Percentiles rank a stretch among this genome's conserved stretches.
Conservation (phyloP, 1,139 yeast genomes). For the Arxiozyma heterogenica region DNA sequence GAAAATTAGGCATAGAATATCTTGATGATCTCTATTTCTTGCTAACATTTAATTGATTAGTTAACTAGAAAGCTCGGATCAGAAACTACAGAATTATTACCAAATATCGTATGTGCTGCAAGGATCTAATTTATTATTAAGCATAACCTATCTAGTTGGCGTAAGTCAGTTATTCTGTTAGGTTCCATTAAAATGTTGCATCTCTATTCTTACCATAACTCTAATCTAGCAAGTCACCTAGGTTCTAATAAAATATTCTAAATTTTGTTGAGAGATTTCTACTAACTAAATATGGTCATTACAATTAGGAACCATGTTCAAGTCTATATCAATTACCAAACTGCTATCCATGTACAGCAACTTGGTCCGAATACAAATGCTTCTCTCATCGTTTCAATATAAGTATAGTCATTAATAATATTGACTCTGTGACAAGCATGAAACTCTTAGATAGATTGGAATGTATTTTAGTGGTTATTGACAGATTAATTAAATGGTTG, state of each 20-base stretch:
- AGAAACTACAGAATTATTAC: too few relatives aligned
- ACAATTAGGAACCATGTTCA: neutral
- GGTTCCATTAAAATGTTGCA: neutral
- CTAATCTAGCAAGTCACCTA: constrained; percentile 1
- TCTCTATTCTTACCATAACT: neutral
- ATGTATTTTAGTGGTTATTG: neutral
- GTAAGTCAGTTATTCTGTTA: neutral
- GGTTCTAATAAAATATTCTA: constrained; percentile 1
- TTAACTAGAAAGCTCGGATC: too few relatives aligned
- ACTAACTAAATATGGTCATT: constrained; percentile 1
- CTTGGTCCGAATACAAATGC: neutral
- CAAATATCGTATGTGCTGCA: too few relatives aligned
- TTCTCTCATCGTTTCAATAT: neutral
- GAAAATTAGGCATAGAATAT: neutral
- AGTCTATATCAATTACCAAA: neutral
- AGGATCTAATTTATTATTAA: too few relatives aligned
- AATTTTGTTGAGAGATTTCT: neutral
- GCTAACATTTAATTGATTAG: too few relatives aligned
- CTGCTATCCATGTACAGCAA: neutral
- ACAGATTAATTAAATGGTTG: neutral
- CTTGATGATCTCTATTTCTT: too few relatives aligned
- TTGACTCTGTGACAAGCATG: neutral
- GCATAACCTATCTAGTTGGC: neutral
- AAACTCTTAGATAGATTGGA: neutral
- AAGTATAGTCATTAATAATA: constrained; percentile 1